Evolutionary conservation across 352 stramenopile species (phyloP).

Genomic region (Pythium brassicae): DNA sequence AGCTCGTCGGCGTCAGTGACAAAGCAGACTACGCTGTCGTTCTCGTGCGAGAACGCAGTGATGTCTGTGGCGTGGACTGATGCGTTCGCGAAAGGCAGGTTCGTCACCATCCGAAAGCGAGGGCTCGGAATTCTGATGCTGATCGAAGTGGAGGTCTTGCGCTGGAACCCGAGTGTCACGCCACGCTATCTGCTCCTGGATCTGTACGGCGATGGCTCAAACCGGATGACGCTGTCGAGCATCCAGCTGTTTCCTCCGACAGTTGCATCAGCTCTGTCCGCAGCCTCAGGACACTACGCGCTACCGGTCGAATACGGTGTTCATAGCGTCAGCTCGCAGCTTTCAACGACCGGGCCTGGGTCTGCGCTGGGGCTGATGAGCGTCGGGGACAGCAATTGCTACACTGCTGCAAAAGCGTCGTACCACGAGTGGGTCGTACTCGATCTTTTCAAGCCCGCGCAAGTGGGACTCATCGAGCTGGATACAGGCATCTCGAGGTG

Average conservation of each 20-base stretch:
- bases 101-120: conserved; percentile 40
- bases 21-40: conserved; percentile 27
- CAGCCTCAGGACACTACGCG: conserved; percentile 13
- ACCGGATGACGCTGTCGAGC: conserved; percentile 35
- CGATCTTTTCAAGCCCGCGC: conserved; percentile 32
- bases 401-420: conserved; percentile 28
- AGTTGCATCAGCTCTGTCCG: conserved; percentile 11
- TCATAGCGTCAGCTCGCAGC: conserved; percentile 62
- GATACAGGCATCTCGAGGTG: conserved; percentile 36
- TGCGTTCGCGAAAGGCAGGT: conserved; percentile 38
- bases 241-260: conserved; percentile 47
- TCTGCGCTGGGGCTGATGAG: conserved; percentile 32
- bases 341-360: conserved; percentile 22
- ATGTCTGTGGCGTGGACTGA: conserved; percentile 29
- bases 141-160: conserved; percentile 57
- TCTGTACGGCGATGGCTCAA: conserved; percentile 30
- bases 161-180: conserved; percentile 51
- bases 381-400: conserved; percentile 27
- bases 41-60: conserved; percentile 43
- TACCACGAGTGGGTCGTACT: conserved; percentile 72
- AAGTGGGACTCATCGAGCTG: conserved; percentile 52
- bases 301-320: conserved; percentile 49
- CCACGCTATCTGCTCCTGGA: conserved; percentile 48
- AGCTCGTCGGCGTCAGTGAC: conserved; percentile 10
- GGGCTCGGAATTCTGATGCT: conserved; percentile 46